These are phyloP conservation scores for Ilyonectria sp. DNA, from an alignment of 2,329 filamentous ascomycete species.

Conservation along the genomic window DNA sequence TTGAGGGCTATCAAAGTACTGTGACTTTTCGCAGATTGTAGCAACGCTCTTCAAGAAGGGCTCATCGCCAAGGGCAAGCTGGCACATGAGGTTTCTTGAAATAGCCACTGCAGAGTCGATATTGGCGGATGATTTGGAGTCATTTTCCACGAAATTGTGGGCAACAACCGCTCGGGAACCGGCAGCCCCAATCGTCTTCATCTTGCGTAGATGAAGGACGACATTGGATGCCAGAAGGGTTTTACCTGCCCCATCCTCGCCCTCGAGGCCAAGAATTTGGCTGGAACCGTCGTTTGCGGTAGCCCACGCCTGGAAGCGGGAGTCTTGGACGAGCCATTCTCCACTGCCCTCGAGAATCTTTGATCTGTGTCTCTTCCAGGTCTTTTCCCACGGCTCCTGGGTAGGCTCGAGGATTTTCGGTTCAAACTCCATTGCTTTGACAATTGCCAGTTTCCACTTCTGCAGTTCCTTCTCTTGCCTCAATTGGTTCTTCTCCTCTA, in stretches of 20 bases:
- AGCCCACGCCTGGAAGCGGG: conserved; percentile 20
- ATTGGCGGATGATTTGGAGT: conserved; percentile 1
- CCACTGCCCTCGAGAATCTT: conserved; percentile 50
- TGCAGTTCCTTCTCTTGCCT: conserved; percentile 50
- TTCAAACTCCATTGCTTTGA: conserved; percentile 49
- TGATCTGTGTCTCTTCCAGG: conserved; percentile 49
- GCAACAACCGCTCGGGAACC: conserved; percentile 24
- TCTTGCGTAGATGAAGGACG: conserved; percentile 46
- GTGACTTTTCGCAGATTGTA: conserved; percentile 44
- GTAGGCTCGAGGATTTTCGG: conserved; percentile 48
- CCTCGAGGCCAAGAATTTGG: conserved; percentile 46
- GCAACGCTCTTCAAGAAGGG: conserved; percentile 52
- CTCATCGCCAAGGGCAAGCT: conserved; percentile 51
- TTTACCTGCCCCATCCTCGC: conserved; percentile 50
- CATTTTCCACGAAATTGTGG: conserved; percentile 22
- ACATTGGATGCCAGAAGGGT: conserved; percentile 53
- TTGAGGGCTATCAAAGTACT: conserved; percentile 45
- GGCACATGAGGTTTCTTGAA: conserved; percentile 45
- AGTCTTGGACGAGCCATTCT: conserved; percentile 24
- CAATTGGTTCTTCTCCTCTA: conserved; percentile 49
- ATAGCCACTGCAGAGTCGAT: neutral
- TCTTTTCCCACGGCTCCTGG: conserved; percentile 49
- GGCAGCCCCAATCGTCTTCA: conserved; percentile 9
- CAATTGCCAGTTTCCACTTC: conserved; percentile 49
- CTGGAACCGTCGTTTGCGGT: neutral